Conservation (phyloP, 352 stramenopile species). For the Hyaloperonospora arabidopsidis region DNA sequence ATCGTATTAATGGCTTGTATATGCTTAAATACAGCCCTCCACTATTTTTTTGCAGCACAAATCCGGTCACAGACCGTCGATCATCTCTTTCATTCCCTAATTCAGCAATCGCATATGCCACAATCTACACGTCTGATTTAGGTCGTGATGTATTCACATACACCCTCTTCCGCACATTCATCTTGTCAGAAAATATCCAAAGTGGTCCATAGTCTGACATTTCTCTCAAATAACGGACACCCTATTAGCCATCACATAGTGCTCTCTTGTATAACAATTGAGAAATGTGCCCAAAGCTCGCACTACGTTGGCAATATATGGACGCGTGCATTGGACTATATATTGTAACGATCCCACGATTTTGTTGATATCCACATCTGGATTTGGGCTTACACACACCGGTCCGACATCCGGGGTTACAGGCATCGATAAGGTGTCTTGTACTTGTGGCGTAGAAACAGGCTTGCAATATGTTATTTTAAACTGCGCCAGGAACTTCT, state of each 20-base stretch:
- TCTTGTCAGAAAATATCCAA: background rate
- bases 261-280: slow-evolving; percentile 3
- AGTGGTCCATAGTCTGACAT: slow-evolving; percentile 1
- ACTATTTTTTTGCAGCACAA: slow-evolving; percentile 9
- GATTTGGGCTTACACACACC: slow-evolving; percentile 1
- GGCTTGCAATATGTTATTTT: slow-evolving; percentile 10
- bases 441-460: slow-evolving; percentile 3
- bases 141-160: no score
- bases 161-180: background rate
- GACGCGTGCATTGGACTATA: slow-evolving; percentile 5
- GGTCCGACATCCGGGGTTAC: slow-evolving; percentile 4
- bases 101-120: no score
- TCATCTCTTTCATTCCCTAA: slow-evolving; percentile 9
- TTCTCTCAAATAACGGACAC: slow-evolving; percentile 2
- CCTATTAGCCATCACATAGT: slow-evolving; percentile 1
- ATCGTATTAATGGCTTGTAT: slow-evolving; percentile 3
- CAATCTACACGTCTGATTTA: background rate
- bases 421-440: slow-evolving; percentile 10
- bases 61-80: slow-evolving; percentile 5
- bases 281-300: slow-evolving; percentile 2
- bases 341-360: slow-evolving; percentile 6
- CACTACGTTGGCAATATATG: slow-evolving; percentile 2
- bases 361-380: slow-evolving; percentile 7
- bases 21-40: slow-evolving; percentile 4
- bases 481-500: slow-evolving; percentile 4